Conservation (phyloP, 495 filamentous ascomycete genomes). For the Emericellopsis terricola region DNA sequence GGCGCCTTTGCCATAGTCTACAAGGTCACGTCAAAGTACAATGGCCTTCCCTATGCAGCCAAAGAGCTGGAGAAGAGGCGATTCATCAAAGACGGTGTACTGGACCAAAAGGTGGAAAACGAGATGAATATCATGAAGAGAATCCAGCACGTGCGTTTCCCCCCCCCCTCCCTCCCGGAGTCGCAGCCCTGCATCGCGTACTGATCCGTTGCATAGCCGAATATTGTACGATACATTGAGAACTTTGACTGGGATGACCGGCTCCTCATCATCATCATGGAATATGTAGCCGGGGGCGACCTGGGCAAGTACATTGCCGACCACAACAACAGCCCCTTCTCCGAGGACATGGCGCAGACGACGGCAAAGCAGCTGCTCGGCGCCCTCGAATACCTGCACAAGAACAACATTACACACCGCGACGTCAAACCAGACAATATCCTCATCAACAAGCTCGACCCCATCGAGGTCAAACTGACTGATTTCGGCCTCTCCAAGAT, state of each 20-base stretch:
- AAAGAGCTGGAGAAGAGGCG: slow-evolving; percentile 82
- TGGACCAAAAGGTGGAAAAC: slow-evolving; percentile 76
- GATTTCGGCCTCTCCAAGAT: slow-evolving; percentile 75
- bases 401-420: slow-evolving; percentile 76
- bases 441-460: slow-evolving; percentile 51
- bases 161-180: not conserved
- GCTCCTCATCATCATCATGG: slow-evolving; percentile 87
- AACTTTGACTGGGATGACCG: slow-evolving; percentile 59
- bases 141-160: slow-evolving; percentile 54
- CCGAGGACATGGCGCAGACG: slow-evolving; percentile 45
- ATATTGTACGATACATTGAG: slow-evolving; percentile 82
- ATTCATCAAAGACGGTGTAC: slow-evolving; percentile 73
- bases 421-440: slow-evolving; percentile 99
- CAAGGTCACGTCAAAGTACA: slow-evolving; percentile 59
- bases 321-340: slow-evolving; percentile 33
- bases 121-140: slow-evolving; percentile 88
- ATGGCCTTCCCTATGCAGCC: slow-evolving; percentile 66
- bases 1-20: slow-evolving; percentile 91
- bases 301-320: slow-evolving; percentile 50
- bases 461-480: slow-evolving; percentile 73
- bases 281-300: slow-evolving; percentile 73
- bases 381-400: slow-evolving; percentile 75
- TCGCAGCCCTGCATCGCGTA: no score
- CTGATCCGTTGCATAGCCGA: slow-evolving; percentile 51
- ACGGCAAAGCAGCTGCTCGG: slow-evolving; percentile 64